Conservation (phyloP, 192 early-diverging fungal species). For the Coemansia guatemalensis region DNA sequence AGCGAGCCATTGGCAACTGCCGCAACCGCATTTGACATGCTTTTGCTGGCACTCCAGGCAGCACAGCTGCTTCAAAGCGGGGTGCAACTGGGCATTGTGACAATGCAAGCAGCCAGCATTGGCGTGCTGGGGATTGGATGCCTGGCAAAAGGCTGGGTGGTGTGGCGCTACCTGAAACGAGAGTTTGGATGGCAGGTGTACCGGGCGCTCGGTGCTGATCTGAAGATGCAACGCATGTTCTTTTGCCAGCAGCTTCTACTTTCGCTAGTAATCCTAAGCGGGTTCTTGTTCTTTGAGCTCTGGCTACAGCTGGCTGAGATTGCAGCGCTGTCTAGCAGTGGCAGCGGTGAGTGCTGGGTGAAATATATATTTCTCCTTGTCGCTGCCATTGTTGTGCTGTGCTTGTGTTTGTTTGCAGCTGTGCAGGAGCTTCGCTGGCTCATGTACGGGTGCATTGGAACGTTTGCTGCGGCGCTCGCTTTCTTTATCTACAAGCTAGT, state of each 20-base stretch:
- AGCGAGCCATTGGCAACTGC: constrained; percentile 32
- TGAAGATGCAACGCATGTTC: constrained; percentile 53
- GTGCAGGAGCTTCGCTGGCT: constrained; percentile 35
- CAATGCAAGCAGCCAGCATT: constrained; percentile 26
- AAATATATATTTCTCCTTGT: constrained; percentile 12
- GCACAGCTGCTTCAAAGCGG: constrained; percentile 29
- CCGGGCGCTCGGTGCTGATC: constrained; percentile 48
- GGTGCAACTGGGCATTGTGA: constrained; percentile 5
- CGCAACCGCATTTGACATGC: constrained; percentile 32
- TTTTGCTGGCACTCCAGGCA: constrained; percentile 20
- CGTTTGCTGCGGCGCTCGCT: constrained; percentile 13
- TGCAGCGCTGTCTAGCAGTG: constrained; percentile 22
- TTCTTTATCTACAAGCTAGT: constrained; percentile 49
- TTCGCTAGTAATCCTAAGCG: constrained; percentile 25
- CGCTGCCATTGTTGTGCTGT: constrained; percentile 13
- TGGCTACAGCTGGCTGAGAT: constrained; percentile 57
- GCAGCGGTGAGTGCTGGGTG: constrained; percentile 14
- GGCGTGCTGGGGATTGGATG: constrained; percentile 16
- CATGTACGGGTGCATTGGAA: constrained; percentile 28
- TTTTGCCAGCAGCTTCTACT: constrained; percentile 37
- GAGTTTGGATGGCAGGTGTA: constrained; percentile 54
- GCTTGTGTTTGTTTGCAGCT: constrained; percentile 29
- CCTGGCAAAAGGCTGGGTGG: constrained; percentile 22
- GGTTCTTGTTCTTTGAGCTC: constrained; percentile 40
- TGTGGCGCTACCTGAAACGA: constrained; percentile 35